A percentile compares a stretch with the other conserved stretches of the same genome.
Conservation (phyloP, 2,329 filamentous ascomycete genomes). For the Stemphylium lycopersici region DNA sequence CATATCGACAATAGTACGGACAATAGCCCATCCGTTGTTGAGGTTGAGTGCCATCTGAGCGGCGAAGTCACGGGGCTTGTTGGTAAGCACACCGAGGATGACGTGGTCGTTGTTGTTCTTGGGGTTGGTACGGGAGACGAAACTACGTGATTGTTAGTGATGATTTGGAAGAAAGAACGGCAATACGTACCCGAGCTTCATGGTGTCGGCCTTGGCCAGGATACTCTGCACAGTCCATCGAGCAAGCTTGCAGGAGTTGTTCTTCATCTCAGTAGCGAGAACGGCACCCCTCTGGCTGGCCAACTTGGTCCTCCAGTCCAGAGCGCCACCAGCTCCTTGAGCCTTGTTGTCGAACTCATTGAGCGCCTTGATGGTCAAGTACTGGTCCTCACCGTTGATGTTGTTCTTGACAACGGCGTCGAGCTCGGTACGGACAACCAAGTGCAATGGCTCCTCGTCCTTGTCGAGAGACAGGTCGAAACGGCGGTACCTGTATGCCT, state of each 20-base stretch:
- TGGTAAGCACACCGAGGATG: conserved; percentile 91
- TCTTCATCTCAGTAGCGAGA: conserved; percentile 99
- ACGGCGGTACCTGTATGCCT: conserved; percentile 97
- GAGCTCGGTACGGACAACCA: conserved; percentile 92
- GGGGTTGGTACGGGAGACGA: conserved; percentile 92
- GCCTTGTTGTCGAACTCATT: conserved; percentile 99
- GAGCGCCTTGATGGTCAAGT: conserved; percentile 89
- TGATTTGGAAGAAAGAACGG: neutral
- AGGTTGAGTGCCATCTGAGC: conserved; percentile 97
- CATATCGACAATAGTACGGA: conserved; percentile 97
- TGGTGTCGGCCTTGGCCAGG: conserved; percentile 93
- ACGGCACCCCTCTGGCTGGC: conserved; percentile 94
- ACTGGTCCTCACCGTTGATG: conserved; percentile 89
- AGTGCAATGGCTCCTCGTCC: conserved; percentile 90
- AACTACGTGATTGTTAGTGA: conserved; percentile 60
- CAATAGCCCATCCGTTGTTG: conserved; percentile 98
- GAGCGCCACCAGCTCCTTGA: conserved; percentile 88
- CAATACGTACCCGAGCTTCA: conserved; percentile 87
- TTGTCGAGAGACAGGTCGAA: conserved; percentile 92
- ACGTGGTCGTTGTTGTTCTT: conserved; percentile 93
- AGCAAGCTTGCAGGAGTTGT: conserved; percentile 98
- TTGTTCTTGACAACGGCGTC: conserved; percentile 96
- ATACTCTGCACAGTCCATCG: conserved; percentile 98
- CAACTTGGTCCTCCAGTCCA: conserved; percentile 97
- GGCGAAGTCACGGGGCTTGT: conserved; percentile 97